Evolutionary conservation across 768 basidiomycete genomes (phyloP).

Genomic region (Leccinellum albellum): DNA sequence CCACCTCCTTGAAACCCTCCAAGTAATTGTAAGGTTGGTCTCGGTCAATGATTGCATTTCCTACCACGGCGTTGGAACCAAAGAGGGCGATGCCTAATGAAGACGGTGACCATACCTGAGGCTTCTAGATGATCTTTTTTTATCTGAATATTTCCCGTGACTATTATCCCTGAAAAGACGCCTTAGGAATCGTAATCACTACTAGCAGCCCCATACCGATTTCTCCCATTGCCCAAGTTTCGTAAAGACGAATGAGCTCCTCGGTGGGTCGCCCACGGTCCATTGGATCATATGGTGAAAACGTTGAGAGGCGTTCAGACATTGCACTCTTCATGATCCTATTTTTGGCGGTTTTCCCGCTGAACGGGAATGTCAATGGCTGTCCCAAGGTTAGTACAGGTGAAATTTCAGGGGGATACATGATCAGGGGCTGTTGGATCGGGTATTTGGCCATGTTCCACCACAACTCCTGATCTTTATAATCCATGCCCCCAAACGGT

Average conservation of each 20-base stretch:
- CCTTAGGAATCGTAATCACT: constrained; percentile 1
- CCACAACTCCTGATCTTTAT: constrained; percentile 17
- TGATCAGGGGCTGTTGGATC: constrained; percentile 9
- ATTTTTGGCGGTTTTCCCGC: constrained; percentile 28
- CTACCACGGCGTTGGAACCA: constrained; percentile 10
- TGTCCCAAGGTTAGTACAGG: constrained; percentile 22
- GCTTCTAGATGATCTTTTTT: constrained; percentile 34
- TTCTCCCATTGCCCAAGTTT: constrained; percentile 31
- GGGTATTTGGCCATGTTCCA: constrained; percentile 13
- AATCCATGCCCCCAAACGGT: constrained; percentile 4
- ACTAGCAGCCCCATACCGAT: constrained; percentile 20
- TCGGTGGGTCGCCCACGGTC: constrained; percentile 32
- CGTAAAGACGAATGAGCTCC: constrained; percentile 32
- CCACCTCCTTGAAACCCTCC: constrained; percentile 18
- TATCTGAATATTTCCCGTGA: constrained; percentile 34
- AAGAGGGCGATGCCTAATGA: not conserved
- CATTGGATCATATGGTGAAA: constrained; percentile 27
- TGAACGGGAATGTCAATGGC: constrained; percentile 28
- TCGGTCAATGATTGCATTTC: constrained; percentile 31
- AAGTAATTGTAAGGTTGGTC: constrained; percentile 26
- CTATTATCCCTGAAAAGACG: constrained; percentile 25
- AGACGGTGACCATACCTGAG: constrained; percentile 19
- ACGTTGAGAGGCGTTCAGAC: constrained; percentile 35
- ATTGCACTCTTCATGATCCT: constrained; percentile 34
- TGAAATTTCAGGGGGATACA: constrained; percentile 15